Evolutionary conservation across 1,139 yeast species (phyloP).

Genomic region (Nakaseomyces bracarensis): DNA sequence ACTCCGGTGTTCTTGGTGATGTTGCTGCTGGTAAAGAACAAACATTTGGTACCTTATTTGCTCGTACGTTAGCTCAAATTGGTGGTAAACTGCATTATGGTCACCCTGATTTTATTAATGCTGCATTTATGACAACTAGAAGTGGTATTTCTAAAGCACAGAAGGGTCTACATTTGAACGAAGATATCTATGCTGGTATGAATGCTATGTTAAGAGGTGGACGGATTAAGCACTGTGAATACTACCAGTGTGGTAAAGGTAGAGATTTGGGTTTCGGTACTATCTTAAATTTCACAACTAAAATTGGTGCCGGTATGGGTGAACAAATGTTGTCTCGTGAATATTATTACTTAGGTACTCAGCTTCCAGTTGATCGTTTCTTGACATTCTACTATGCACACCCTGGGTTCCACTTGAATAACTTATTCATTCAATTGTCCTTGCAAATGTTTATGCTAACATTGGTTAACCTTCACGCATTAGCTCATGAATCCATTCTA

Average conservation of each 20-base stretch:
- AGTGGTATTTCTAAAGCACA: constrained; percentile 99
- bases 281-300: constrained; percentile 94
- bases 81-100: constrained; percentile 99
- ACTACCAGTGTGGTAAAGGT: constrained; percentile 99
- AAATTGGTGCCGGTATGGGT: constrained; percentile 99
- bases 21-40: constrained; percentile 99
- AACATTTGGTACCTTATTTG: constrained; percentile 97
- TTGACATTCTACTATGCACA: constrained; percentile 96
- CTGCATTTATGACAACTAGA: constrained; percentile 91
- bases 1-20: constrained; percentile 98
- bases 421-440: constrained; percentile 89
- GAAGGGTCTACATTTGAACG: constrained; percentile 95
- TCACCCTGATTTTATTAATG: constrained; percentile 97
- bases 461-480: constrained; percentile 79
- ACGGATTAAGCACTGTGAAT: constrained; percentile 97
- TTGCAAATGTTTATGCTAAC: constrained; percentile 90
- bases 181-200: constrained; percentile 99
- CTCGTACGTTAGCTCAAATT: constrained; percentile 94
- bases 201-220: constrained; percentile 96
- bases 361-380: constrained; percentile 93
- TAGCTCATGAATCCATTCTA: constrained; percentile 81
- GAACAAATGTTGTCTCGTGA: constrained; percentile 98
- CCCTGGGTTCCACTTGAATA: constrained; percentile 98
- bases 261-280: constrained; percentile 99
- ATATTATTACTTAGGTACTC: constrained; percentile 95